Conservation (phyloP, 495 filamentous ascomycete species). For the Lophium mytilinum region DNA sequence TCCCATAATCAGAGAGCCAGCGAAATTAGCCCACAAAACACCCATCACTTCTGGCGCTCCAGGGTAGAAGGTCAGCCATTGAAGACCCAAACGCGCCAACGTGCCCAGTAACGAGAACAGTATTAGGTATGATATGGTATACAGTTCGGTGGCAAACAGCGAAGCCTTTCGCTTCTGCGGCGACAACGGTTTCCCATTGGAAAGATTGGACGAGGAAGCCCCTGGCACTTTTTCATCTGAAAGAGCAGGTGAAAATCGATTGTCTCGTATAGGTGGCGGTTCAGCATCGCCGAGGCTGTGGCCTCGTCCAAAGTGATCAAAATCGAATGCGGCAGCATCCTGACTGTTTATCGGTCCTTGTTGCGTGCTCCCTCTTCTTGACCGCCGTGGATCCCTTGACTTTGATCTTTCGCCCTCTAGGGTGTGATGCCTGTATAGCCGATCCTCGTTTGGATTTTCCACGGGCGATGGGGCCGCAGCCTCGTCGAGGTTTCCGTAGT, state of each 20-base stretch:
- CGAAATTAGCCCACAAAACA: slow-evolving; percentile 86
- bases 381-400: slow-evolving; percentile 5
- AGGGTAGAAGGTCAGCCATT: slow-evolving; percentile 73
- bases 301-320: background rate
- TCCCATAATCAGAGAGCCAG: slow-evolving; percentile 76
- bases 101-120: slow-evolving; percentile 86
- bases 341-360: background rate
- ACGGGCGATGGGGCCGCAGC: slow-evolving; percentile 38
- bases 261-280: slow-evolving; percentile 8
- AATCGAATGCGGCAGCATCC: background rate
- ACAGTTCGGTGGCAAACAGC: slow-evolving; percentile 58
- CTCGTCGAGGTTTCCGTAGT: slow-evolving; percentile 44
- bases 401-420: slow-evolving; percentile 27
- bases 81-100: slow-evolving; percentile 71
- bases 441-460: slow-evolving; percentile 38
- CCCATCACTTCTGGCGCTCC: slow-evolving; percentile 65
- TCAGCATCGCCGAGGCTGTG: slow-evolving; percentile 10
- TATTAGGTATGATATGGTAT: slow-evolving; percentile 71
- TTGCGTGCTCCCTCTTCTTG: background rate
- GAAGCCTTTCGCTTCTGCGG: slow-evolving; percentile 30
- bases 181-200: background rate
- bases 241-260: background rate
- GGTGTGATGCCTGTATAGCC: slow-evolving; percentile 22
- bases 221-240: background rate
- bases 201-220: background rate